Base-by-base conservation (phyloP, 768 basidiomycete species). In the Cystofilobasidium macerans region DNA sequence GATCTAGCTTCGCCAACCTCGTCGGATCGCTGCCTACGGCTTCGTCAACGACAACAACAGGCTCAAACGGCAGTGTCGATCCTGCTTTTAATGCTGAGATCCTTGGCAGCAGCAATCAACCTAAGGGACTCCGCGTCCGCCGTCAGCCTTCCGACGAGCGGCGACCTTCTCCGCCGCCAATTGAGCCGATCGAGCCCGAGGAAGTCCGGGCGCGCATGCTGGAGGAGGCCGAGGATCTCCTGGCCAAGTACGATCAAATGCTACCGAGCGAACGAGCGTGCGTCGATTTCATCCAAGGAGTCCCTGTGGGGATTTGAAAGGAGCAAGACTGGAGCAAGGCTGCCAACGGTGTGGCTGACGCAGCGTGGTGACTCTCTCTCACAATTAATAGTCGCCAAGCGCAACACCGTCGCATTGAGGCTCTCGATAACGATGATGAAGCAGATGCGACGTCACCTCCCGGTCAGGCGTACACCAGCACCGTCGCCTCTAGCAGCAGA, bases 211-310 rank as follows among this genome's bases (percentile, higher is more conserved):
- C 7, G 16, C 57, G 63, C 28, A 57, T 68, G 47, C 28, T 68
- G 9, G 57, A 58, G 42, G 67, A 68, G 51, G 67, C 67, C 2
- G 67, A 62, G 33, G 67, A 62, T 11, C 54, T 68, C 1, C 47
- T 68, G 28, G 38, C 20, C 38, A 30, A 57, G 47, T 68, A 68
- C 57, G 67, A 68, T 38, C 67, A 48, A 45, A 45, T 62, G 43
- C 48, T 68, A 7, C 65, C 65, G 40, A 54, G 18, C 28, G 51
- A 54, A 22, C 51, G 51, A 32, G 51, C 51, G 51, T 54, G 28
- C 26, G 51, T 54, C 14, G n/a, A n/a, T 47, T 9, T n/a, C n/a
- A n/a, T n/a, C n/a, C n/a, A n/a, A n/a, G n/a, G n/a, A n/a, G n/a
- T n/a, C n/a, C n/a, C n/a, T n/a, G n/a, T n/a, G n/a, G n/a, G n/a